Evolutionary conservation across 2,329 filamentous ascomycete species (phyloP), one percentile per base, ranked within the genome.

Genomic region (Monilinia polystroma): DNA sequence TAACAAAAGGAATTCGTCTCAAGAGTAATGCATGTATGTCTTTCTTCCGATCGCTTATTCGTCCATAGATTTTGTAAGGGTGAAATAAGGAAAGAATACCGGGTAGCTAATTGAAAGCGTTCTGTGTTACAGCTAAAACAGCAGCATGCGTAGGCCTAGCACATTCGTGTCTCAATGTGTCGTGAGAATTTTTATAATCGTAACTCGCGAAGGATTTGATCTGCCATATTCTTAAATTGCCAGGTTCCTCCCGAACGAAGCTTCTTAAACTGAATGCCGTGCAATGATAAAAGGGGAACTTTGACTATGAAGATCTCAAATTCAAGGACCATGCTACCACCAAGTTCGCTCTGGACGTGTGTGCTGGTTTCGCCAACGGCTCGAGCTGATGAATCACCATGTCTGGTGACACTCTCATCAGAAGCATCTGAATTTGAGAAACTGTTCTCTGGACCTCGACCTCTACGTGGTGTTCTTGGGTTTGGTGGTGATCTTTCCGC

Each of bases 251-350:
- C 94, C 67, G 91, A 87, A 38, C 63, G 54, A 72, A 98, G 89
- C 76, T 95, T 93, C 84, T 99, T 99, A 82, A 99, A 99, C 78
- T 98, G 95, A 69, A 99, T 93, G 59, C 95, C 95, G 76, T 99
- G 94, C 67, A 99, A 80, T 53, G 90, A 93, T 68, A 99, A 87
- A 63, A 99, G 81, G 16, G 95, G 95, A 35, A 99, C 93, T 80
- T 99, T 99, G 77, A 99, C 95, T 72, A 99, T 95, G 72, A 97
- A 88, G 70, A 98, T 97, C 77, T 99, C 95, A 76, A 98, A 99
- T 70, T 91, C 88, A 63, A 98, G 81, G 51, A 91, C 84, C 84
- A 96, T 89, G 78, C 87, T 94, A 67, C 87, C 90, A 3, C 93
- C 93, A 38, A 96, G 85, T 73, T 97, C 94, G 72, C 87, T 94